Evolutionary conservation across 1,139 yeast genomes (phyloP).

Genomic region (Suhomyces chickasaworum): DNA sequence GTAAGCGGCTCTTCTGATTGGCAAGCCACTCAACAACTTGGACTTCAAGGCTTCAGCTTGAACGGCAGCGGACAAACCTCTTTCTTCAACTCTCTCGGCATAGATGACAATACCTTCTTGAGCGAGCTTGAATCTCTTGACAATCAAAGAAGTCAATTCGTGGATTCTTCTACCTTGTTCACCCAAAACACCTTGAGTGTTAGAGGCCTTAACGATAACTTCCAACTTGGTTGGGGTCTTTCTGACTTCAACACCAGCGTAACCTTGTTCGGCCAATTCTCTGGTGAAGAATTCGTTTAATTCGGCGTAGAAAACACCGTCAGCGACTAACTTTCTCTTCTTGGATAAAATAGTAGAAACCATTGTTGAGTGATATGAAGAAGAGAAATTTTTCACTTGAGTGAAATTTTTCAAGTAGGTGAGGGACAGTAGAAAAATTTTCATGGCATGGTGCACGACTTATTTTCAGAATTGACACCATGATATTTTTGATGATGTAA

Average conservation of each 20-base stretch:
- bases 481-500: constrained; percentile 4
- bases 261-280: constrained; percentile 99
- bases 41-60: constrained; percentile 99
- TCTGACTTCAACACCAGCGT: constrained; percentile 99
- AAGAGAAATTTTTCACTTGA: constrained; percentile 4
- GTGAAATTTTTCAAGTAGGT: constrained; percentile 9
- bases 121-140: constrained; percentile 97
- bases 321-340: constrained; percentile 95
- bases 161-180: constrained; percentile 99
- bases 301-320: constrained; percentile 99
- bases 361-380: constrained; percentile 33
- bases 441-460: constrained; percentile 16
- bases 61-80: constrained; percentile 99
- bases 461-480: neutral
- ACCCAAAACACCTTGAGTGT: constrained; percentile 98
- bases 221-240: constrained; percentile 98
- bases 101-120: constrained; percentile 93
- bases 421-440: constrained; percentile 13
- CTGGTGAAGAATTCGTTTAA: constrained; percentile 99
- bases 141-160: constrained; percentile 95
- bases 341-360: constrained; percentile 68
- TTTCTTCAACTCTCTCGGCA: constrained; percentile 99
- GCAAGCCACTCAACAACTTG: constrained; percentile 98
- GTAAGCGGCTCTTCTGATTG: constrained; percentile 99
- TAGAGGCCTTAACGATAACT: constrained; percentile 97